Percentiles rank a stretch among this genome's conserved stretches.
Evolutionary conservation across 2,329 filamentous ascomycete species (phyloP).

Genomic region (Fragosphaeria purpurea): DNA sequence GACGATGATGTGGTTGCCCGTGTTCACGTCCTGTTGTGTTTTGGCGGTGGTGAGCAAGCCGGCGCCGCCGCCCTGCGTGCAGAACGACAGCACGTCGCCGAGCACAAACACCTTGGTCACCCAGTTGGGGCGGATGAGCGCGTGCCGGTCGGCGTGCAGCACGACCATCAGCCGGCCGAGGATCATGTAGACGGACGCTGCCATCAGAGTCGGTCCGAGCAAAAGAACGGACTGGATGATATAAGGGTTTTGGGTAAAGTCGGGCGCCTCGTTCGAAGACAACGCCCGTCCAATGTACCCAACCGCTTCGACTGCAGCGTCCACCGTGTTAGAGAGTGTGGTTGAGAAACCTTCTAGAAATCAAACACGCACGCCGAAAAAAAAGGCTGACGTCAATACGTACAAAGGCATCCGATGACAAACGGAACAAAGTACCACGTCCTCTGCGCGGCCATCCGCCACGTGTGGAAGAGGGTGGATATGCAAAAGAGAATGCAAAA

Average conservation of each 20-base stretch:
- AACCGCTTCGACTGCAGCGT: constrained; percentile 3
- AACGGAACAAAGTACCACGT: constrained; percentile 13
- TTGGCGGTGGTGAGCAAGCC: constrained; percentile 22
- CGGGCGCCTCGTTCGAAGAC: constrained; percentile 8
- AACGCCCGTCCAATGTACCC: constrained; percentile 15
- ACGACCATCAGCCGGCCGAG: constrained; percentile 33
- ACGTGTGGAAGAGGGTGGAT: neutral
- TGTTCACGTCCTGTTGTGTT: constrained; percentile 16
- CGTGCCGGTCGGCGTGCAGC: constrained; percentile 19
- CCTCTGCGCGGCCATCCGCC: constrained; percentile 2
- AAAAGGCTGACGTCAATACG: neutral
- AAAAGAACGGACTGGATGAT: constrained; percentile 34
- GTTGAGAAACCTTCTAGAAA: too few relatives aligned
- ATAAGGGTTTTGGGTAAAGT: constrained; percentile 24
- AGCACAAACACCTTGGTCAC: neutral
- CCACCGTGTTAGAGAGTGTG: neutral
- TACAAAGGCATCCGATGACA: constrained; percentile 11
- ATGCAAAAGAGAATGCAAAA: constrained; percentile 7
- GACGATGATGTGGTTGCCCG: constrained; percentile 34
- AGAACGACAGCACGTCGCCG: neutral
- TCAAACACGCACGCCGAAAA: too few relatives aligned
- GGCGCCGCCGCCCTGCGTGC: constrained; percentile 22
- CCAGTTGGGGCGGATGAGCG: constrained; percentile 19
- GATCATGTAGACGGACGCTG: constrained; percentile 41
- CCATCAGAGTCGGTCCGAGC: constrained; percentile 37